Conservation (phyloP, 2,329 filamentous ascomycete species). For the Calycina marina region DNA sequence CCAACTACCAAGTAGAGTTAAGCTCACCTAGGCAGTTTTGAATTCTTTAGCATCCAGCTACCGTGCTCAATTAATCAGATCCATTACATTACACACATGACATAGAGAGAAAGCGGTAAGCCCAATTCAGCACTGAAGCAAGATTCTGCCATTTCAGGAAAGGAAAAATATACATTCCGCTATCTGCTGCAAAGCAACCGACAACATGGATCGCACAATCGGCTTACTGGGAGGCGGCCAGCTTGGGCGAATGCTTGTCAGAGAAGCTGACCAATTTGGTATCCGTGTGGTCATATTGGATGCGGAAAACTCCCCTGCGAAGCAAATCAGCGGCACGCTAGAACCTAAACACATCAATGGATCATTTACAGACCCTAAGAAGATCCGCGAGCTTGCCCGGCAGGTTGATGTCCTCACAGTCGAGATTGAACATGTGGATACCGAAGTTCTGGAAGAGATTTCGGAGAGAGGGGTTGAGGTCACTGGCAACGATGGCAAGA, state of each 20-base stretch:
- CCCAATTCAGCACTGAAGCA: too few species aligned
- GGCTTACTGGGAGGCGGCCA: slow-evolving; percentile 29
- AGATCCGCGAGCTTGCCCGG: background rate
- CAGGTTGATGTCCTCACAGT: background rate
- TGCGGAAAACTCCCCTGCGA: background rate
- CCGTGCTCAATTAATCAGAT: too few species aligned
- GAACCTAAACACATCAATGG: slow-evolving; percentile 1
- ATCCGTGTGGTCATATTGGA: background rate
- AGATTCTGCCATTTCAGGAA: too few species aligned
- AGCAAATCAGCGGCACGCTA: background rate
- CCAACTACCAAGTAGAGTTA: too few species aligned
- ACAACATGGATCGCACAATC: slow-evolving; percentile 17
- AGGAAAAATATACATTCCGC: too few species aligned
- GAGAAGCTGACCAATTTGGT: background rate
- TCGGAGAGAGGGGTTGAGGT: slow-evolving; percentile 39
- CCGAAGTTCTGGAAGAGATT: slow-evolving; percentile 1
- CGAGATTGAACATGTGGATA: slow-evolving; percentile 4
- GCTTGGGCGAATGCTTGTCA: background rate
- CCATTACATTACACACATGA: too few species aligned
- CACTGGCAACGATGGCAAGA: slow-evolving; percentile 25
- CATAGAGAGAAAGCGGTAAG: too few species aligned
- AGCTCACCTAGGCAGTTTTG: too few species aligned
- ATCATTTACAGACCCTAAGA: background rate
- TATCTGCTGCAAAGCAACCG: background rate
- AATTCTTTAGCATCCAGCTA: too few species aligned